These are phyloP conservation scores for Lipomyces kockii DNA, from an alignment of 805 yeast genomes.

Conservation along the genomic window DNA sequence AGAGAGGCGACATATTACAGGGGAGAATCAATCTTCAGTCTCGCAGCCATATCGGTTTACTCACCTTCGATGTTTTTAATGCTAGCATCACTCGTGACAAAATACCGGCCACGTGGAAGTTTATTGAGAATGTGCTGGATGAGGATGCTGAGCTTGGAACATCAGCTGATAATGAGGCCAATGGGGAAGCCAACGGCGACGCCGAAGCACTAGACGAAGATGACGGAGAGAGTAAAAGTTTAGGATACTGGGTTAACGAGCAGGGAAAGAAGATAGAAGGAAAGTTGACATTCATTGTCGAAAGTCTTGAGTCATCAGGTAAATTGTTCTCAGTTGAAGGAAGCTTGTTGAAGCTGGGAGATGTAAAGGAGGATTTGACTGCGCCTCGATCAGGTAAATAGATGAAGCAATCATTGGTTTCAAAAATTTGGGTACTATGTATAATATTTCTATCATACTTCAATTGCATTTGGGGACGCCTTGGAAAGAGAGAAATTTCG, in stretches of 20 bases:
- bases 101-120: constrained; percentile 87
- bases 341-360: constrained; percentile 67
- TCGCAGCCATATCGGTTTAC: constrained; percentile 89
- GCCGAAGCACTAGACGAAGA: constrained; percentile 36
- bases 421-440: not conserved
- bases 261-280: constrained; percentile 79
- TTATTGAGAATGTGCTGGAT: constrained; percentile 78
- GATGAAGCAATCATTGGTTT: not conserved
- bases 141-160: constrained; percentile 44
- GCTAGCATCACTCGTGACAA: constrained; percentile 84
- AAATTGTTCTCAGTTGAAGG: constrained; percentile 87
- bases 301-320: constrained; percentile 68
- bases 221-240: constrained; percentile 48
- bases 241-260: constrained; percentile 89
- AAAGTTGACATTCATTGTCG: constrained; percentile 74
- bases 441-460: not conserved
- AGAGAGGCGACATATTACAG: constrained; percentile 81
- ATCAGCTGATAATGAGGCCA: constrained; percentile 26
- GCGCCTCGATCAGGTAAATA: constrained; percentile 59
- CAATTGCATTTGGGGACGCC: not conserved
- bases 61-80: constrained; percentile 91
- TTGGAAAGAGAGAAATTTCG: not conserved
- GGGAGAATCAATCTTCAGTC: constrained; percentile 92
- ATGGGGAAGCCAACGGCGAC: constrained; percentile 22
- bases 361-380: constrained; percentile 71